Conservation (phyloP, 768 basidiomycete species). For the Boletus sp. region DNA sequence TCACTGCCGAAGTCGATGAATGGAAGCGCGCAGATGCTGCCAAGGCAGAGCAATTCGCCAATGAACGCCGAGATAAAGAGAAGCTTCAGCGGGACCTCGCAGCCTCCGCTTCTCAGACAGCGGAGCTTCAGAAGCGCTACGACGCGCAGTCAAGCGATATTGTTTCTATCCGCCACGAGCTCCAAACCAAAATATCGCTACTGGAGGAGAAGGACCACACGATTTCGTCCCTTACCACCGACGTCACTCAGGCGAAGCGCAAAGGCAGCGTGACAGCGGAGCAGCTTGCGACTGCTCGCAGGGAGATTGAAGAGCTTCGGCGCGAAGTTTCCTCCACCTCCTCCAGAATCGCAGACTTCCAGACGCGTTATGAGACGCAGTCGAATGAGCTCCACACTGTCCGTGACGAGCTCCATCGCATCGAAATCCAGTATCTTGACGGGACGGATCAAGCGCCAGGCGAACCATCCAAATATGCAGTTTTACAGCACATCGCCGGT, state of each 20-base stretch:
- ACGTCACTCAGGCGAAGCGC: neutral
- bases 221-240: neutral
- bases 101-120: neutral
- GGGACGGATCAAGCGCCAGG: too few species aligned
- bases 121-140: neutral
- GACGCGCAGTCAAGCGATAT: neutral
- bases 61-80: neutral
- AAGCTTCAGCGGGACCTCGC: neutral
- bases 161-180: neutral
- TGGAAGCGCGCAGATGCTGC: neutral
- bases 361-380: neutral
- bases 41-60: neutral
- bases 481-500: neutral
- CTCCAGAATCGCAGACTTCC: neutral
- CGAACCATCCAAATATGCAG: neutral
- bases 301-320: neutral
- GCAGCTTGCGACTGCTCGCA: neutral
- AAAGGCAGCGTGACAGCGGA: neutral
- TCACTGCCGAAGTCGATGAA: neutral
- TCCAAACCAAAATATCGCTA: neutral
- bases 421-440: neutral
- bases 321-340: neutral
- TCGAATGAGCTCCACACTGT: neutral
- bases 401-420: neutral
- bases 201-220: constrained; percentile 1